Base-by-base conservation (phyloP, 768 basidiomycete genomes). In the Tricholoma flavovirens region DNA sequence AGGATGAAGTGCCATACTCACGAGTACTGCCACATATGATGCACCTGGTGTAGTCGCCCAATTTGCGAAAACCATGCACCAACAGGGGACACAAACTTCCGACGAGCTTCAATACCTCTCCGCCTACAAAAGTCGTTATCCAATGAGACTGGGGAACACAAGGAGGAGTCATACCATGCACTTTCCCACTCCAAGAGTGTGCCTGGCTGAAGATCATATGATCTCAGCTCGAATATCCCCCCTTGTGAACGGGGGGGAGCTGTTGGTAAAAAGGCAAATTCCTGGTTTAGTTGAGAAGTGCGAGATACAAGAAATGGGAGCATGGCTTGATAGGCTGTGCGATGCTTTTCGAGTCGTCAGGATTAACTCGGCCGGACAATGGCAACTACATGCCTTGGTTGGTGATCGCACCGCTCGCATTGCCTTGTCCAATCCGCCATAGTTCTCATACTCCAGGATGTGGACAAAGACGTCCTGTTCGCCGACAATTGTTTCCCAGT, bases 1-100 rank as follows among this genome's bases (percentile, higher is more conserved):
- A 48, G 56, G 59, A 45, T 15, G 17, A 51, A 14, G 54, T 19
- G 56, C 33, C 5, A 49, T 57, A 80, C 86, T 67, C 64, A 93
- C 91, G 86, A 86, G 68, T 96, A 96, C 72, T 98, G 95, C 96
- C 96, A 98, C 74, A 98, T 82, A 73, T 98, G 96, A 68, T 98
- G 90, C 7, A 97, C 96, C 61, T 91, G 82, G 66, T 92, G 88
- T 53, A 92, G 75, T 49, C 87, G 80, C 51, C 91, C 91, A 48
- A 91, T 77, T 69, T 93, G 91, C 55, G 89, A 88, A 72, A 91
- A 95, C 90, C 91, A 93, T n/a, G 90, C 89, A 26, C 90, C 93
- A 11, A 91, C 82, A 43, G 90, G 95, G 56, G 83, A 82, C 54
- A 96, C 87, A 65, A 89, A 89, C 69, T 88, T 85, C 59, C 87